Evolutionary conservation across 768 basidiomycete genomes (phyloP).

Genomic region (Fomitopsis serialis): DNA sequence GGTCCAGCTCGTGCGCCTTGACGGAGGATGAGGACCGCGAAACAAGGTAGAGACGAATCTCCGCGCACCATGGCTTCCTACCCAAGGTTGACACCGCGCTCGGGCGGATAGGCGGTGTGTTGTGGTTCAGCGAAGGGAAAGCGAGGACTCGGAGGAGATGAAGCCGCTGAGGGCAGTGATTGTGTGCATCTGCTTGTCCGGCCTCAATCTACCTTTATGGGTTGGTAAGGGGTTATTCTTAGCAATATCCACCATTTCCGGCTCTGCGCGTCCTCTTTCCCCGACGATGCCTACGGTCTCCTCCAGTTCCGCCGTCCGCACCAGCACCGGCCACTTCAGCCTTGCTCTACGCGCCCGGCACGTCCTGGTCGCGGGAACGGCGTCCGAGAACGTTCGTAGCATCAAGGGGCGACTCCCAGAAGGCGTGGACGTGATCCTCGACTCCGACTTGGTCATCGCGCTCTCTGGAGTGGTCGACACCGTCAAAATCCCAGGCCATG

Average conservation of each 20-base stretch:
- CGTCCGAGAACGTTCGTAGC: constrained; percentile 24
- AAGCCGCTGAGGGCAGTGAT: constrained; percentile 10
- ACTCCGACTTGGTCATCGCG: constrained; percentile 45
- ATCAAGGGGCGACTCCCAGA: constrained; percentile 31
- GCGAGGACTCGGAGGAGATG: constrained; percentile 3
- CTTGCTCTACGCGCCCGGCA: constrained; percentile 46
- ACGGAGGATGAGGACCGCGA: constrained; percentile 6
- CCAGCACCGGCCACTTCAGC: constrained; percentile 36
- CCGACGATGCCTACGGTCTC: constrained; percentile 18
- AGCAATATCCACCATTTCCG: neutral
- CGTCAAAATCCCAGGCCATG: constrained; percentile 29
- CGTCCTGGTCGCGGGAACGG: constrained; percentile 30
- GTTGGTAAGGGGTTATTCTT: constrained; percentile 3
- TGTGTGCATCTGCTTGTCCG: constrained; percentile 24
- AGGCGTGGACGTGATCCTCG: constrained; percentile 43
- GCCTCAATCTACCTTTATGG: constrained; percentile 4
- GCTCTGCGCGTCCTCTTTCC: neutral
- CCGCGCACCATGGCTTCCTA: constrained; percentile 20
- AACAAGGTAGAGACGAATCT: constrained; percentile 2
- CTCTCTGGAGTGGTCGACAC: constrained; percentile 51
- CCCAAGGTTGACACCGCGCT: constrained; percentile 9
- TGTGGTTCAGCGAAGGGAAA: constrained; percentile 6
- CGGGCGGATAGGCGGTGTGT: constrained; percentile 9
- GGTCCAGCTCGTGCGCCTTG: constrained; percentile 63
- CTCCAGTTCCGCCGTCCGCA: constrained; percentile 30